Evolutionary conservation across 306 rosid species (phyloP).

Genomic region (Acacia crassicarpa): DNA sequence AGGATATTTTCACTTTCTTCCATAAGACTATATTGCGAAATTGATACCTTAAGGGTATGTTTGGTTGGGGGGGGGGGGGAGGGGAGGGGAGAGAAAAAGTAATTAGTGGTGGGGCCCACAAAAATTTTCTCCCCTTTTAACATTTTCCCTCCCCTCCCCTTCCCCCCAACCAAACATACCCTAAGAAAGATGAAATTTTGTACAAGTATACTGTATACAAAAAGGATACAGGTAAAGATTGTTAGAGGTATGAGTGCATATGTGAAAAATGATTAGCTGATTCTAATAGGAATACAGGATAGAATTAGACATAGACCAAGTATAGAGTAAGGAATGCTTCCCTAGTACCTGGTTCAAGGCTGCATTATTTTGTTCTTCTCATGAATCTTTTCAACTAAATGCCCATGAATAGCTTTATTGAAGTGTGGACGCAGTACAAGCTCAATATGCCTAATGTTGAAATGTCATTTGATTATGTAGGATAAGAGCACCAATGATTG

Average conservation of each 20-base stretch:
- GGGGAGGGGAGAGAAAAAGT: too few species aligned
- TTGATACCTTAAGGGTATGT: slow-evolving; percentile 12
- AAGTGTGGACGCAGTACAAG: background rate
- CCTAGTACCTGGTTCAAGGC: background rate
- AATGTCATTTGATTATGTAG: background rate
- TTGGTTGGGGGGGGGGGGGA: too few species aligned
- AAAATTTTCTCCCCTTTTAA: too few species aligned
- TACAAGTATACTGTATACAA: background rate
- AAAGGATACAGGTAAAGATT: background rate
- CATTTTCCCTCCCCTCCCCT: too few species aligned
- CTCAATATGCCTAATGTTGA: background rate
- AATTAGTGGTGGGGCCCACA: too few species aligned
- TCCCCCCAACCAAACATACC: too few species aligned
- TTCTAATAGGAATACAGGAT: background rate
- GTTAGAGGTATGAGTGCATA: background rate
- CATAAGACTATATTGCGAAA: background rate
- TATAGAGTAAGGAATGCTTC: background rate
- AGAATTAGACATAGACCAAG: slow-evolving; percentile 3
- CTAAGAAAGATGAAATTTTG: slow-evolving; percentile 1
- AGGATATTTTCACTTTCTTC: background rate
- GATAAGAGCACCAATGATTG: background rate
- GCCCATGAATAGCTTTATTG: background rate
- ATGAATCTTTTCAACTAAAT: background rate
- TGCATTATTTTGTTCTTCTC: background rate
- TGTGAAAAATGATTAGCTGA: background rate